Percentiles rank a stretch among this genome's conserved stretches.
Conservation (phyloP, 305 asterid species). For the Salvia sclarea region DNA sequence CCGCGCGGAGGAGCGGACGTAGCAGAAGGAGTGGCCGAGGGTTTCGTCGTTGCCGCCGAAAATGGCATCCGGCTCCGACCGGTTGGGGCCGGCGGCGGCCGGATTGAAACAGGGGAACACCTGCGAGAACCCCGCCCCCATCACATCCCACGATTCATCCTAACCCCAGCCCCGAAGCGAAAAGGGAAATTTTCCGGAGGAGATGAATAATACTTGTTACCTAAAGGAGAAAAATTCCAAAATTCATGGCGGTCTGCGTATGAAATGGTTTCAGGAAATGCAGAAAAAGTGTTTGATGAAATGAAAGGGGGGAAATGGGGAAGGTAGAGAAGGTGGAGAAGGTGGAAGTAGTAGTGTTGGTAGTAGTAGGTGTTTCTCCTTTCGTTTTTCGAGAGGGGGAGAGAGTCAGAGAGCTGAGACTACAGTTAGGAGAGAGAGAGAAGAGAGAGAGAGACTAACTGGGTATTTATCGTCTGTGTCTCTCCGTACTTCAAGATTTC, state of each 20-base stretch:
- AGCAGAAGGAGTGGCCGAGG: conserved; percentile 98
- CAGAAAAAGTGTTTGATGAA: background rate
- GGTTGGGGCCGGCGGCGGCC: conserved; percentile 60
- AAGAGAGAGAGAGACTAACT: conserved; percentile 1
- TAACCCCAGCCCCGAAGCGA: conserved; percentile 44
- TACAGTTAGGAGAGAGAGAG: conserved; percentile 30
- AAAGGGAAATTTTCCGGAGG: background rate
- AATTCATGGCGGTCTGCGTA: conserved; percentile 1
- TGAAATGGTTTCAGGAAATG: background rate
- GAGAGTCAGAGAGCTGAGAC: conserved; percentile 41
- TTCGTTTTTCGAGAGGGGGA: conserved; percentile 42
- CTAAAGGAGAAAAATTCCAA: background rate
- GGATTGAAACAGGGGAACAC: conserved; percentile 87
- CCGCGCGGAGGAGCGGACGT: conserved; percentile 93
- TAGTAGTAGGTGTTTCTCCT: conserved; percentile 39
- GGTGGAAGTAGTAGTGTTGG: conserved; percentile 28
- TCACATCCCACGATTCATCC: conserved; percentile 87
- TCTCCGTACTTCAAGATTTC: background rate
- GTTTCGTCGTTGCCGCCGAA: conserved; percentile 77
- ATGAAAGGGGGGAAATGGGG: conserved; percentile 24
- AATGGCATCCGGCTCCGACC: conserved; percentile 66
- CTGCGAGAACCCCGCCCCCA: conserved; percentile 98
- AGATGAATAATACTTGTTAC: background rate
- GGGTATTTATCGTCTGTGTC: conserved; percentile 33
- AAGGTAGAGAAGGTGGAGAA: conserved; percentile 34